Evolutionary conservation across 129 eudicot genomes (phyloP).

Genomic region (Arctium minus): DNA sequence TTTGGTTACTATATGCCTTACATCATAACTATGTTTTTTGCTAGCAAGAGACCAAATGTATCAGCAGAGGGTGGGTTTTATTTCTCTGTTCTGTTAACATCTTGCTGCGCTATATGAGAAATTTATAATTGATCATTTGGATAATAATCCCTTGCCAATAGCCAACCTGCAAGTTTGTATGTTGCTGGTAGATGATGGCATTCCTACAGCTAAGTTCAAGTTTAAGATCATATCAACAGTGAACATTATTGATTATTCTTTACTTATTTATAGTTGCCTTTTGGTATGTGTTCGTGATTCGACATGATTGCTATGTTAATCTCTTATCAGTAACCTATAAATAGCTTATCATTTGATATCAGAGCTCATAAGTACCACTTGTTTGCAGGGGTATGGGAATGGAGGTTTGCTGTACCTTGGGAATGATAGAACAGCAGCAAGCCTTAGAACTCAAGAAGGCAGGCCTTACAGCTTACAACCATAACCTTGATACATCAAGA

Average conservation of each 20-base stretch:
- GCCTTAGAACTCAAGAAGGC: constrained; percentile 89
- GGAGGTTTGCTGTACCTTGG: constrained; percentile 99
- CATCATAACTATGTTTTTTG: too few species aligned
- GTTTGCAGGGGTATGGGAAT: constrained; percentile 85
- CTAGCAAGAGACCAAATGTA: too few species aligned
- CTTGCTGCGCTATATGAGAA: too few species aligned
- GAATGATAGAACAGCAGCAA: constrained; percentile 96
- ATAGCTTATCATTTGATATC: background rate
- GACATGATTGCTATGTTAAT: background rate
- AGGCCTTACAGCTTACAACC: constrained; percentile 98
- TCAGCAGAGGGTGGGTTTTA: too few species aligned
- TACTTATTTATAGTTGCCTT: background rate
- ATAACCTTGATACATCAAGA: constrained; percentile 96
- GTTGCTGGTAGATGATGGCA: background rate
- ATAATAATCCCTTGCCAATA: background rate
- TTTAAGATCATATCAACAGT: background rate
- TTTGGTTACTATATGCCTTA: too few species aligned
- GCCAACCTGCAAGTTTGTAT: background rate
- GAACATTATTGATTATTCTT: background rate
- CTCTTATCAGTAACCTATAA: background rate
- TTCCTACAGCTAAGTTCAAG: background rate
- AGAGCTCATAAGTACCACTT: constrained; percentile 13
- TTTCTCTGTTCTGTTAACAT: too few species aligned
- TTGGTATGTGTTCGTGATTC: background rate
- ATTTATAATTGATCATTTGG: background rate